phyloP scores from a whole-genome alignment of 441 rosid genomes.

The Daphne laureola region DNA sequence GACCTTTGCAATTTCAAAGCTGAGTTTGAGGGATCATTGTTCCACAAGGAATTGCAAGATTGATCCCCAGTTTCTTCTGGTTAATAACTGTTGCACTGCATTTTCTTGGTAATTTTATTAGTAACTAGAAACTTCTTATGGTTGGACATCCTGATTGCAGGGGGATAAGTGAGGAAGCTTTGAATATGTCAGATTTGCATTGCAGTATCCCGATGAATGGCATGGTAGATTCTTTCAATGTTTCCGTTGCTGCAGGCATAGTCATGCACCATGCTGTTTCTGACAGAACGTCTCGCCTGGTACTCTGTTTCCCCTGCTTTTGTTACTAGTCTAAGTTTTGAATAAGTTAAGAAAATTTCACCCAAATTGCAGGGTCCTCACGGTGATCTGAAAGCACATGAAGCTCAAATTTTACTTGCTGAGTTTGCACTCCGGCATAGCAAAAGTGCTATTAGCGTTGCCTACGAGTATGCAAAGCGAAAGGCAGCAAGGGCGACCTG shows the following conservation, averaged over 20 bases:
- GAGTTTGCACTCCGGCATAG: slow-evolving; percentile 87
- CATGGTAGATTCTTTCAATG: slow-evolving; percentile 97
- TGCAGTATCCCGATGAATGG: slow-evolving; percentile 96
- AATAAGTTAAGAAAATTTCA: neutral
- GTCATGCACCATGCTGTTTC: slow-evolving; percentile 88
- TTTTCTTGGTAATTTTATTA: no score
- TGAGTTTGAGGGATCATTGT: no score
- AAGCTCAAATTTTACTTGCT: slow-evolving; percentile 67
- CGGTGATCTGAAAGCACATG: slow-evolving; percentile 69
- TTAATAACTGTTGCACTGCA: no score
- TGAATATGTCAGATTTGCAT: slow-evolving; percentile 63
- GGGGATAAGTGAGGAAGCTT: slow-evolving; percentile 80
- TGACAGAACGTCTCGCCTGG: slow-evolving; percentile 77
- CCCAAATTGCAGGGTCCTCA: slow-evolving; percentile 50
- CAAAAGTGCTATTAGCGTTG: slow-evolving; percentile 55
- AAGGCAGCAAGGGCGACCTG: slow-evolving; percentile 24
- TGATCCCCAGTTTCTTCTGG: neutral
- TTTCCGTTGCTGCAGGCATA: slow-evolving; percentile 93
- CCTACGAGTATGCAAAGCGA: slow-evolving; percentile 59
- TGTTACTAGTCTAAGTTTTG: neutral
- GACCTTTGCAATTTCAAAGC: no score
- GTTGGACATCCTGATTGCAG: slow-evolving; percentile 27
- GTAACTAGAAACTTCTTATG: neutral
- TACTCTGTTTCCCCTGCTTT: slow-evolving; percentile 17
- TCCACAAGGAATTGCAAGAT: no score